Conservation (phyloP, 768 basidiomycete genomes). For the Paxillus rubicundulus region DNA sequence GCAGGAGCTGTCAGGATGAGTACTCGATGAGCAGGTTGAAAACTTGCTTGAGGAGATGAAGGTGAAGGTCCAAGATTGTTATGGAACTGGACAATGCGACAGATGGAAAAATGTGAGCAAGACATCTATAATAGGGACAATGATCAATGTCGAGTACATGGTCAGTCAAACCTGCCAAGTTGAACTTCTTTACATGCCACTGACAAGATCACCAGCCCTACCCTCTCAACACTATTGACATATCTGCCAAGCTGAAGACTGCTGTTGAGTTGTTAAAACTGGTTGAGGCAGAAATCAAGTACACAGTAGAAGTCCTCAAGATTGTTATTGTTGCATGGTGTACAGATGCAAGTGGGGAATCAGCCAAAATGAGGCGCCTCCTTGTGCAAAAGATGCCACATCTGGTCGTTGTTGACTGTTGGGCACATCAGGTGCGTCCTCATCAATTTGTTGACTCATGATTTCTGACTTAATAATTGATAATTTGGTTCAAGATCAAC, state of each 20-base stretch:
- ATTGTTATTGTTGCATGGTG: conserved; percentile 22
- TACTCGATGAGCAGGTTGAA: not conserved
- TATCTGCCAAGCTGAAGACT: conserved; percentile 24
- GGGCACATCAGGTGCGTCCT: not conserved
- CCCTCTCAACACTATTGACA: conserved; percentile 19
- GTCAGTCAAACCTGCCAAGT: conserved; percentile 8
- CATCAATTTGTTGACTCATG: not conserved
- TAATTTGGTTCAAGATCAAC: conserved; percentile 11
- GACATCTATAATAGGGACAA: conserved; percentile 20
- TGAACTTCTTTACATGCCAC: not conserved
- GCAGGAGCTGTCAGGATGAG: not conserved
- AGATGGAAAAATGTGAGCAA: conserved; percentile 33
- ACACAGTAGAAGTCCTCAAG: conserved; percentile 14
- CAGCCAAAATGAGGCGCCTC: conserved; percentile 20
- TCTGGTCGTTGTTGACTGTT: not conserved
- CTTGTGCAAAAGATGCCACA: not conserved
- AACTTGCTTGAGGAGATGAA: not conserved
- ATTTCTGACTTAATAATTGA: not conserved
- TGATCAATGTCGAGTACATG: conserved; percentile 24
- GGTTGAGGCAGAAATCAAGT: conserved; percentile 23
- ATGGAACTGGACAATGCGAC: conserved; percentile 25
- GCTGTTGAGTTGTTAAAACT: conserved; percentile 23
- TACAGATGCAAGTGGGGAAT: conserved; percentile 26
- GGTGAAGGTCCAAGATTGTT: not conserved
- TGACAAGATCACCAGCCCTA: conserved; percentile 10